phyloP scores from a whole-genome alignment of 805 yeast genomes.

The Hanseniaspora clermontiae region DNA sequence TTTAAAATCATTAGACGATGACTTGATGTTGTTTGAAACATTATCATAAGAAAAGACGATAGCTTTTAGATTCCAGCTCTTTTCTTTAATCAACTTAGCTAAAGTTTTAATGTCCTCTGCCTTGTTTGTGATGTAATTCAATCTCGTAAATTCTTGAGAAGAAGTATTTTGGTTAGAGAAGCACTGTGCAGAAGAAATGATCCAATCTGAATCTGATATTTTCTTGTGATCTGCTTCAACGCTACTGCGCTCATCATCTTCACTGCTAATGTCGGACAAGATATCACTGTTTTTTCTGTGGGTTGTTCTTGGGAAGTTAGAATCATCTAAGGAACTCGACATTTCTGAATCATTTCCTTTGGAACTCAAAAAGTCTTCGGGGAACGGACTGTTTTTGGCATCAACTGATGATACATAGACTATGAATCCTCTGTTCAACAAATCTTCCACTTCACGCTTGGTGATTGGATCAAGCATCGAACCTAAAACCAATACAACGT shows the following conservation, averaged over 20 bases:
- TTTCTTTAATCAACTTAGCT: background rate
- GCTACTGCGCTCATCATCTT: conserved; percentile 8
- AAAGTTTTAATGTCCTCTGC: conserved; percentile 2
- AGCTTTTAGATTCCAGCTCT: background rate
- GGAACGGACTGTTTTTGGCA: conserved; percentile 7
- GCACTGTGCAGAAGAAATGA: conserved; percentile 8
- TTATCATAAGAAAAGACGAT: conserved; percentile 13
- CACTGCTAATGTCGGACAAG: conserved; percentile 9
- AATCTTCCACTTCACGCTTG: conserved; percentile 27
- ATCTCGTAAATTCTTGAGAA: conserved; percentile 10
- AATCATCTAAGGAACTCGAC: conserved; percentile 7
- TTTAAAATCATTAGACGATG: conserved; percentile 3
- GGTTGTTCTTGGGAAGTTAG: background rate
- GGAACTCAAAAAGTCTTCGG: conserved; percentile 21
- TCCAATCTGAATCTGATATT: conserved; percentile 12
- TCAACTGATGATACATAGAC: conserved; percentile 24
- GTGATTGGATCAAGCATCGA: conserved; percentile 28
- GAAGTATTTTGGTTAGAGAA: conserved; percentile 2
- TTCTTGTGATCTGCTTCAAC: background rate
- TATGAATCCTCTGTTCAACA: conserved; percentile 25
- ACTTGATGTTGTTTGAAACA: conserved; percentile 7
- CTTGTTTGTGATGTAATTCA: conserved; percentile 9
- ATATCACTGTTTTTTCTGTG: conserved; percentile 1
- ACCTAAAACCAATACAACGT: conserved; percentile 23
- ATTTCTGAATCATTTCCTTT: conserved; percentile 21